Evolutionary conservation across 1,284 basidiomycete genomes (phyloP), one percentile per base, ranked within the genome.

Genomic region (Polyporus tsugae): DNA sequence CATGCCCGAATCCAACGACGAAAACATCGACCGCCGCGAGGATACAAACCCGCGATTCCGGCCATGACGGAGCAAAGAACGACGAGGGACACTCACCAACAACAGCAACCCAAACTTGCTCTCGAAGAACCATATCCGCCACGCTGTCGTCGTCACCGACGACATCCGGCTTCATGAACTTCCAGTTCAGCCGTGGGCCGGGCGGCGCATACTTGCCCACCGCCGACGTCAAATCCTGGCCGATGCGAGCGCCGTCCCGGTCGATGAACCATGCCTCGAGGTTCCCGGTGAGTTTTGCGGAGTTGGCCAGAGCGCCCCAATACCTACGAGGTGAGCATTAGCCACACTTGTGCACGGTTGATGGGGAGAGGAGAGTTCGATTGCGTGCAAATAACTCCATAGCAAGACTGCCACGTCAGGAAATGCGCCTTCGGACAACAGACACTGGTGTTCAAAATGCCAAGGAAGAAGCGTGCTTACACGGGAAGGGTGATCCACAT

Each of bases 251-350:
- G 25, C 80, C 80, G 71, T 86, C 85, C 42, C 82, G 79, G 75
- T 86, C 81, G 65, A 86, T 79, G 60, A 85, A 80, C 72, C 82
- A 81, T 0, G 82, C 80, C 9, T 79, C 79, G 25, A 86, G 78
- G 60, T 81, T 81, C 61, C 81, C 75, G 3, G 81, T 82, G 71
- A 78, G 72, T 36, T 65, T 64, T 29, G 74, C 68, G 19, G 76
- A 74, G 58, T 72, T 72, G 68, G 78, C 74, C 70, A 84, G 76
- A 11, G 82, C 82, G 22, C 83, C 84, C 83, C 83, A 86, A 73
- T 84, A 85, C 0, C 79, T 80, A 69, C 25, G 29, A 33, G 44
- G 25, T 29, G 57, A n/a, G 42, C 52, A 35, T 70, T 39, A 60
- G 44, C 22, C 11, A 15, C 11, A 17, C 19, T 4, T 5, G 19